Conservation (phyloP, 106 monocot genomes). For the Agapanthus africanus region DNA sequence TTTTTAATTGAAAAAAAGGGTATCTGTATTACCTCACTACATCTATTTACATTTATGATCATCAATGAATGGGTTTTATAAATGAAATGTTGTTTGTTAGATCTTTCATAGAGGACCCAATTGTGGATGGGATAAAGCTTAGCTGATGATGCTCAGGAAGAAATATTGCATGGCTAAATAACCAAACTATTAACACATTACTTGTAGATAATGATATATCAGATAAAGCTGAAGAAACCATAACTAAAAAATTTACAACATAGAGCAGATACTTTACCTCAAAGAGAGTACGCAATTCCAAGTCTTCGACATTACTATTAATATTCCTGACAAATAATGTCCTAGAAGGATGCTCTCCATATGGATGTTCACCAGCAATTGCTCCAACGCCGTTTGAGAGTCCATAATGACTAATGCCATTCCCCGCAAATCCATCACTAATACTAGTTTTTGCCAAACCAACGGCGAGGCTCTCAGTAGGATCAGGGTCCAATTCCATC, state of each 20-base stretch:
- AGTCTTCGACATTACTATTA: constrained; percentile 91
- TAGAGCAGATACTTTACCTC: constrained; percentile 33
- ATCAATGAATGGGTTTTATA: not conserved
- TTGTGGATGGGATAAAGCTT: no score
- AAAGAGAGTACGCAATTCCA: constrained; percentile 68
- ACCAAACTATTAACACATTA: not conserved
- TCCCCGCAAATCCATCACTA: constrained; percentile 36
- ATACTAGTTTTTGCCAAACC: constrained; percentile 44
- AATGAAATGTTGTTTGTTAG: constrained; percentile 1
- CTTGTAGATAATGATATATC: not conserved
- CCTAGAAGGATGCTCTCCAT: constrained; percentile 91
- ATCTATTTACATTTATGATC: not conserved
- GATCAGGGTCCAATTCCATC: constrained; percentile 73
- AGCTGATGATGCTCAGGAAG: no score
- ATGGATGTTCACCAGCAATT: constrained; percentile 80
- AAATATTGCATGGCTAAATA: not conserved
- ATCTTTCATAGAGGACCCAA: no score
- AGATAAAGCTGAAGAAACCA: not conserved
- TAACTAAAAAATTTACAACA: not conserved
- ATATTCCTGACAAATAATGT: constrained; percentile 88
- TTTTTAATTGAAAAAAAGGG: not conserved
- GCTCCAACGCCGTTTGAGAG: constrained; percentile 56
- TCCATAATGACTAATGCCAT: constrained; percentile 37
- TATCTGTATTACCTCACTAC: not conserved
- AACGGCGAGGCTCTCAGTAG: constrained; percentile 29